phyloP scores from a whole-genome alignment of 2,329 filamentous ascomycete species.

The Calonectria pseudoreteaudii region DNA sequence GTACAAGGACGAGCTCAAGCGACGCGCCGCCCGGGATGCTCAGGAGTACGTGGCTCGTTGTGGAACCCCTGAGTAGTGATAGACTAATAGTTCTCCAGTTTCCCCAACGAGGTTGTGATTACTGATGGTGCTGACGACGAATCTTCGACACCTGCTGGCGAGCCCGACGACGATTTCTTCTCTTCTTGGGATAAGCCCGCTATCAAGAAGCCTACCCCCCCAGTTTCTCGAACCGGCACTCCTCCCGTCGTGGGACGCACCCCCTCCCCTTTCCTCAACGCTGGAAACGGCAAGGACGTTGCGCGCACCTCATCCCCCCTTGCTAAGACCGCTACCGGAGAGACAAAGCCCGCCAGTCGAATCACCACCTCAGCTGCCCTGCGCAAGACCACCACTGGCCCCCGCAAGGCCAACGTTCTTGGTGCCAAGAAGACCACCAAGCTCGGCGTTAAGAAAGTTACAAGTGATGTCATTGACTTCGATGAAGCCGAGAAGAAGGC shows the following conservation, averaged over 20 bases:
- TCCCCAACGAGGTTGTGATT: conserved; percentile 86
- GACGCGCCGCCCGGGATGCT: conserved; percentile 84
- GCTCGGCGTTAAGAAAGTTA: conserved; percentile 93
- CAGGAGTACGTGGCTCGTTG: conserved; percentile 73
- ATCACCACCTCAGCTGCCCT: conserved; percentile 84
- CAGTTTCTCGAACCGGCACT: conserved; percentile 88
- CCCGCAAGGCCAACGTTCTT: conserved; percentile 87
- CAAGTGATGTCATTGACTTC: conserved; percentile 86
- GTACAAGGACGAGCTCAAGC: conserved; percentile 97
- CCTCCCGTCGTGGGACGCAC: conserved; percentile 85
- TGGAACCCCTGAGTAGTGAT: not conserved
- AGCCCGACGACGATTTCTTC: conserved; percentile 96
- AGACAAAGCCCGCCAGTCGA: conserved; percentile 73
- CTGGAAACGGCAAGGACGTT: conserved; percentile 77
- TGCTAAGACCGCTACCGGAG: conserved; percentile 66
- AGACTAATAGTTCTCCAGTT: conserved; percentile 63
- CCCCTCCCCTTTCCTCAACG: conserved; percentile 89
- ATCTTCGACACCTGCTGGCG: conserved; percentile 81
- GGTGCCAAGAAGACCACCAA: conserved; percentile 86
- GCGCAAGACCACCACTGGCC: conserved; percentile 77
- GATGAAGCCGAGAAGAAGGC: conserved; percentile 97
- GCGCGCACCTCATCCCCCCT: conserved; percentile 89
- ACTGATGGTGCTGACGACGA: conserved; percentile 79
- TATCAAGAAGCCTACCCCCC: conserved; percentile 96
- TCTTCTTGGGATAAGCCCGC: conserved; percentile 98